phyloP scores from a whole-genome alignment of 2,329 filamentous ascomycete species.

The Phaeophleospora eucalypticola region DNA sequence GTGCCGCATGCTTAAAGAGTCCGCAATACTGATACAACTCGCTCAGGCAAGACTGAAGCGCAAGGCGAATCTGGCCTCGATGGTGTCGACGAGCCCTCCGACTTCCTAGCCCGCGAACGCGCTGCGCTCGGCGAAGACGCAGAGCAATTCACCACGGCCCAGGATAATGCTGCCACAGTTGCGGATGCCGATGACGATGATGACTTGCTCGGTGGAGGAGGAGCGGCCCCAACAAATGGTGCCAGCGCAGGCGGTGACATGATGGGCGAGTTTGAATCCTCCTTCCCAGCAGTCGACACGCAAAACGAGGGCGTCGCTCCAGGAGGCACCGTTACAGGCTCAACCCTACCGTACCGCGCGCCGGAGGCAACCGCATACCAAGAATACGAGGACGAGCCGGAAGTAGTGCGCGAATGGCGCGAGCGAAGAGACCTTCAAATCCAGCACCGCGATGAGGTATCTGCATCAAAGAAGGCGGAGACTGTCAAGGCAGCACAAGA shows the following conservation, averaged over 20 bases:
- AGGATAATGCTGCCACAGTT: conserved; percentile 63
- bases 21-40: conserved; percentile 2
- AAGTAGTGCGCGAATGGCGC: conserved; percentile 86
- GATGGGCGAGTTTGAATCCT: conserved; percentile 71
- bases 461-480: conserved; percentile 74
- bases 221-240: conserved; percentile 35
- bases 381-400: conserved; percentile 76
- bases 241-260: conserved; percentile 22
- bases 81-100: conserved; percentile 60
- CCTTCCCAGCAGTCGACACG: conserved; percentile 79
- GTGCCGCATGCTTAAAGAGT: conserved; percentile 2
- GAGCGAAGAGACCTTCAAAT: conserved; percentile 80
- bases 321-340: conserved; percentile 75
- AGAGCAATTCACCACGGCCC: conserved; percentile 75
- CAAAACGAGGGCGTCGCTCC: conserved; percentile 70
- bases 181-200: conserved; percentile 51
- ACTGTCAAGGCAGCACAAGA: conserved; percentile 85
- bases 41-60: conserved; percentile 64
- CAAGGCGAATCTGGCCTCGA: conserved; percentile 48
- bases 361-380: conserved; percentile 45
- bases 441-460: conserved; percentile 78
- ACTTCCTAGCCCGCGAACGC: conserved; percentile 90
- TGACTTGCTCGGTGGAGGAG: conserved; percentile 59
- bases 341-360: conserved; percentile 54
- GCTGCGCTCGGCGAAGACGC: conserved; percentile 89